Conservation (phyloP, 2,329 filamentous ascomycete genomes). For the Epichloe coenophiala region DNA sequence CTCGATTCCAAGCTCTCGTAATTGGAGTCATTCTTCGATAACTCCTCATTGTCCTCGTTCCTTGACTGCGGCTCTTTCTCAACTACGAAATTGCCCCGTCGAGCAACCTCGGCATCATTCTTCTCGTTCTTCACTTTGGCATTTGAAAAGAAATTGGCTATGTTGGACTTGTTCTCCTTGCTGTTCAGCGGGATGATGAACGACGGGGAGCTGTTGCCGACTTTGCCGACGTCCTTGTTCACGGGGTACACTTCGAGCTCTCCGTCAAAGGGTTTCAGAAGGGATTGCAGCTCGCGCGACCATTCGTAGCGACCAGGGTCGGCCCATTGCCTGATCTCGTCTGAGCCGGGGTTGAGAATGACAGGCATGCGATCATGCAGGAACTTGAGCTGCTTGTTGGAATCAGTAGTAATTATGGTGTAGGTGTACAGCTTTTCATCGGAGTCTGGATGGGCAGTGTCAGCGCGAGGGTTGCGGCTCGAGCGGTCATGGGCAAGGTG, state of each 20-base stretch:
- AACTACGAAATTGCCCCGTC: not conserved
- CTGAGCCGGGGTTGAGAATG: conserved; percentile 64
- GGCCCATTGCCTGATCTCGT: conserved; percentile 61
- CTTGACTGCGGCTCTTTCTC: not conserved
- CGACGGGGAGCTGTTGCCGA: conserved; percentile 74
- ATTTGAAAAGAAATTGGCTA: conserved; percentile 81
- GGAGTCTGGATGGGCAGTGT: conserved; percentile 6
- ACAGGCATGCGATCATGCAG: conserved; percentile 95
- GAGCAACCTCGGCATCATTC: not conserved
- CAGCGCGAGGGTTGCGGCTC: not conserved
- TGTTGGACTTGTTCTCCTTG: conserved; percentile 81
- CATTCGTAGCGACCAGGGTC: conserved; percentile 61
- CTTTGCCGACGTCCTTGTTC: conserved; percentile 80
- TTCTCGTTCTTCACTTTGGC: conserved; percentile 23
- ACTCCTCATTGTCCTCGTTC: not conserved
- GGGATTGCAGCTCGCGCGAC: conserved; percentile 61
- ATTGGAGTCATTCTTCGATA: not conserved
- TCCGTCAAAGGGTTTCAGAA: conserved; percentile 68
- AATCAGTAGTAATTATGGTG: conserved; percentile 83
- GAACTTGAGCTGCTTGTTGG: conserved; percentile 71
- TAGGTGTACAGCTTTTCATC: conserved; percentile 72
- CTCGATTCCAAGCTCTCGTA: not conserved
- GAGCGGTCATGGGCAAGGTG: too few relatives aligned
- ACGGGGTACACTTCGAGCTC: conserved; percentile 80
- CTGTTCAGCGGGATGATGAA: conserved; percentile 77